These are phyloP conservation scores for Xylaria polymorpha DNA, from an alignment of 2,329 filamentous ascomycete species.

Conservation along the genomic window DNA sequence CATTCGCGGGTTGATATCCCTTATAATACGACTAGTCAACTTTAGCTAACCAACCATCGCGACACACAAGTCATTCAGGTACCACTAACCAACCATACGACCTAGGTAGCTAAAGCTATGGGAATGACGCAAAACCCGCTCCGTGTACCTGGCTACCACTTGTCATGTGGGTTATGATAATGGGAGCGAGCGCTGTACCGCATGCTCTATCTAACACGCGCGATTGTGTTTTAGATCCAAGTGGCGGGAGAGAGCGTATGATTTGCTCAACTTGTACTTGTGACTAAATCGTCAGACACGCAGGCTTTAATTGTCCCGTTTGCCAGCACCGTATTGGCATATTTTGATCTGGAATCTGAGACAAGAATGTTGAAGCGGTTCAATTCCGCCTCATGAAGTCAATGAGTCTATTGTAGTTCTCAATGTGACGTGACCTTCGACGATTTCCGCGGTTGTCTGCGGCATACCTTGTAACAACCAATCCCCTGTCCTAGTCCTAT, in stretches of 20 bases:
- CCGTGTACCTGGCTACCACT: neutral
- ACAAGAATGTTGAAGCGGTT: neutral
- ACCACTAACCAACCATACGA: neutral
- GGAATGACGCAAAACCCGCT: slow-evolving; percentile 3
- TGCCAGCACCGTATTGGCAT: neutral
- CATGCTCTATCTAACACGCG: neutral
- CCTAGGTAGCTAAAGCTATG: neutral
- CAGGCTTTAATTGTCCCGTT: neutral
- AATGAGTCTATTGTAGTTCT: neutral
- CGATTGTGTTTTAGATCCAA: neutral
- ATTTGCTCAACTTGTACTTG: neutral
- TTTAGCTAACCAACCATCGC: slow-evolving; percentile 2
- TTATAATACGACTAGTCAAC: neutral
- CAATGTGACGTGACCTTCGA: neutral
- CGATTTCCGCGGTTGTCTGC: neutral
- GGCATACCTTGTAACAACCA: neutral
- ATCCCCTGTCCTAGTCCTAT: neutral
- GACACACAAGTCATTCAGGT: slow-evolving; percentile 6
- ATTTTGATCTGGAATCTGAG: neutral
- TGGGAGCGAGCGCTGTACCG: neutral
- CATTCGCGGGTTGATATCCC: slow-evolving; percentile 3
- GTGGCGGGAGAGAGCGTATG: neutral
- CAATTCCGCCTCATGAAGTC: neutral
- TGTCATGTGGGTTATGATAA: slow-evolving; percentile 2
- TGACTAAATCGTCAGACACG: neutral